A percentile compares a stretch with the other conserved stretches of the same genome.
phyloP scores from a whole-genome alignment of 2,329 filamentous ascomycete species.

The Endoconidiophora polonica region DNA sequence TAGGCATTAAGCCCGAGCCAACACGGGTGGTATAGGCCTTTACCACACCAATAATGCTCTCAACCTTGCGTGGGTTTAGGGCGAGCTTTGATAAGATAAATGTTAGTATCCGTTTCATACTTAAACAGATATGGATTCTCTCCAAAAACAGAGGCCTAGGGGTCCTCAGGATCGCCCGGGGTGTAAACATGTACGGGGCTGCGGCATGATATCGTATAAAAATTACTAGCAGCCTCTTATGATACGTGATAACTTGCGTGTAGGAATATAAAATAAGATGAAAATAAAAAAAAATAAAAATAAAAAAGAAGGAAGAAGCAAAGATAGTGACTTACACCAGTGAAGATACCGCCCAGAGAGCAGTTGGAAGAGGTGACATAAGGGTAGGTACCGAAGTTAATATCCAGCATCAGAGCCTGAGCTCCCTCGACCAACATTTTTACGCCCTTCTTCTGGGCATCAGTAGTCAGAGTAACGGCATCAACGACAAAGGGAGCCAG shows the following conservation, averaged over 20 bases:
- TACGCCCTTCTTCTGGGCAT: slow-evolving; percentile 39
- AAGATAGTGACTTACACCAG: slow-evolving; percentile 13
- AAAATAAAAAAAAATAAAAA: background rate
- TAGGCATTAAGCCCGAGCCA: slow-evolving; percentile 45
- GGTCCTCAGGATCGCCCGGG: background rate
- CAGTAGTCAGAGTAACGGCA: slow-evolving; percentile 45
- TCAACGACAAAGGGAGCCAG: slow-evolving; percentile 49
- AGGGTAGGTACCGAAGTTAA: slow-evolving; percentile 31
- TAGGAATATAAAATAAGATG: background rate
- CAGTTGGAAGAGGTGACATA: slow-evolving; percentile 19
- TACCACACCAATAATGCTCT: slow-evolving; percentile 44
- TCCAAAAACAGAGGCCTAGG: background rate
- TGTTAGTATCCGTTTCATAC: slow-evolving; percentile 2
- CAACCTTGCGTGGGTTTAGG: slow-evolving; percentile 37
- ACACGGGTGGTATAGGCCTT: slow-evolving; percentile 45
- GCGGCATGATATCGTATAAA: background rate
- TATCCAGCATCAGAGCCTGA: slow-evolving; percentile 44
- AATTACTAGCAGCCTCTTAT: background rate
- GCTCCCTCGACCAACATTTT: slow-evolving; percentile 54
- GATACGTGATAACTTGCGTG: background rate
- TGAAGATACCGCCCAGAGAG: slow-evolving; percentile 17
- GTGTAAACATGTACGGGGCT: background rate
- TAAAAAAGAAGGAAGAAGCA: background rate
- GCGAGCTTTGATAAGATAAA: slow-evolving; percentile 13
- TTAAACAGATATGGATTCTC: background rate